Evolutionary conservation across 2,329 filamentous ascomycete genomes (phyloP), one percentile per base, ranked within the genome.

Genomic region (Scleromitrula shiraiana): DNA sequence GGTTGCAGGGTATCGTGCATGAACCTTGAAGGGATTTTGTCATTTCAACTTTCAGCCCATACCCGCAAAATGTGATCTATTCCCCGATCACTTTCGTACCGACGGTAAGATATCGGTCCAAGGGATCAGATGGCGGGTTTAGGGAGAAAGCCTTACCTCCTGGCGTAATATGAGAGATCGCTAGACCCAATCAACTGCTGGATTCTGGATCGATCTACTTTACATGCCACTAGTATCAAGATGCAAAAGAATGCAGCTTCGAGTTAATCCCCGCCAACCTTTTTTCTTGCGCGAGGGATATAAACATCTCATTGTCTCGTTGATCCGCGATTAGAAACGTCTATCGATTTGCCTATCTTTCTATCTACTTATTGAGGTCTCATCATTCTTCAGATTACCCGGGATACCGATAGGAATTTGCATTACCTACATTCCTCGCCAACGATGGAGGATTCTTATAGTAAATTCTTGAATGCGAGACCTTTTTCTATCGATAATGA

Each of bases 401-500:
- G 38, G 45, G 38, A 27, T 23, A 48, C 45, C 30, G 38, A 42
- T 15, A 36, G 30, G 45, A 48, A 48, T 48, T 22, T 17, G 35
- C 38, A 27, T 48, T 35, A 10, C 45, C 23, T 48, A 35, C 45
- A 48, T 48, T 48, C 45, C 45, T 42, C 22, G 8, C 10, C 19
- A 48, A 35, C 14, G 36, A 48, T 48, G 45, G 24, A 26, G 30
- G 44, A 26, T 46, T 46, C 27, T 30, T 19, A 37, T 37, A 41
- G 41, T 35, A 20, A 17, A 41, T 40, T 23, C 8, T 40, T 41
- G 19, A 27, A 35, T 15, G n/a, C 22, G 9, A 30, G 15, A 10
- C 36, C n/a, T 44, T 32, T 40, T 24, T 33, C 40, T 48, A 48
- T 48, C 38, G 45, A 48, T 48, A 42, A 41, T 48, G 38, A 48